Evolutionary conservation across 2,329 filamentous ascomycete genomes (phyloP).

Genomic region (Colletotrichum sp.): DNA sequence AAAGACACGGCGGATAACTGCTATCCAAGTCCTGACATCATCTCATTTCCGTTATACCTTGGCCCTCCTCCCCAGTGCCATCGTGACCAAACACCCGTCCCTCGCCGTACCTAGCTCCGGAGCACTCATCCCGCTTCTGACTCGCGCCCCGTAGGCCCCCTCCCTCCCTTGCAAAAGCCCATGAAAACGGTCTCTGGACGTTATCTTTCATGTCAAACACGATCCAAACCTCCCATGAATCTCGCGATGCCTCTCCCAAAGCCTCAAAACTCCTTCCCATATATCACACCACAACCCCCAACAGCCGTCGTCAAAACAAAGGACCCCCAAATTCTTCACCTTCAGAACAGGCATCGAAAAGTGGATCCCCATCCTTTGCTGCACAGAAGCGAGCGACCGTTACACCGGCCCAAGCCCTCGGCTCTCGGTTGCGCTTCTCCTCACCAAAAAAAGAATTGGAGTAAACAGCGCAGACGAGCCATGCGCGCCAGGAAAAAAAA

Average conservation of each 20-base stretch:
- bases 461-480: background rate
- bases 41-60: background rate
- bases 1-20: background rate
- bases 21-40: background rate
- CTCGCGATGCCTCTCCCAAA: background rate
- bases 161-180: background rate
- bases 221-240: rapidly evolving
- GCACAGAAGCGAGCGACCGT: background rate
- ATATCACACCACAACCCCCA: background rate
- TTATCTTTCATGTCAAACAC: background rate
- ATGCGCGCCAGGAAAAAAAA: background rate
- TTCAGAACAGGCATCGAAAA: background rate
- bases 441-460: slow-evolving; percentile 7
- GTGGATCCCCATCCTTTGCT: background rate
- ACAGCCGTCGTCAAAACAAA: background rate
- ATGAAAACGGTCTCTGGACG: background rate
- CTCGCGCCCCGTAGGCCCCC: background rate
- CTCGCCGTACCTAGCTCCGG: background rate
- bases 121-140: background rate
- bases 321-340: background rate
- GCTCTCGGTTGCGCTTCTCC: background rate
- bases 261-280: background rate
- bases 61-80: background rate
- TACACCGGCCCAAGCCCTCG: background rate
- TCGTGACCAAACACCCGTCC: background rate